Base-by-base conservation (phyloP, 352 stramenopile genomes). In the Stephanocyclus meneghinianus region DNA sequence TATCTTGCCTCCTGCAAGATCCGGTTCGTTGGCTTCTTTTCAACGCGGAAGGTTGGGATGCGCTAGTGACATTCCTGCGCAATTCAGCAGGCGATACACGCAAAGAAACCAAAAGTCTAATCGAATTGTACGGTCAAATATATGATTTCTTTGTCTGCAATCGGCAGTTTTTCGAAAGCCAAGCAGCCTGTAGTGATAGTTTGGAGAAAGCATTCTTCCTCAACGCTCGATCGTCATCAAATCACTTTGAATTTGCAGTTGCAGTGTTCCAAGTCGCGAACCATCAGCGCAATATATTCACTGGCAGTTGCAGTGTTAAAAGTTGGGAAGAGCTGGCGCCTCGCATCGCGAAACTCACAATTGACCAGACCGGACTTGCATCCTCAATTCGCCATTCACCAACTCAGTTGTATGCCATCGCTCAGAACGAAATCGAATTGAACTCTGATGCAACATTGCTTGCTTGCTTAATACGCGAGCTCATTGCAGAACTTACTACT, bases 221-320 rank as follows among this genome's bases (percentile, higher is more conserved):
- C 8, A 62, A 11, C 13, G 50, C 73, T 29, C 29, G 32, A 6
- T 35, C 16, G 16, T 63, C 66, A 37, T 10, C 2, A 5, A 62
- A 69, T 26, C 44, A 45, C 18, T 37, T 30, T 37, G 0, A 65
- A 29, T 61, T 81, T 56, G 68, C 66, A 13, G 18, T 69, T 30
- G 26, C 56, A 7, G 55, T 48, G 13, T 76, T 81, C n/a, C 15
- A 76, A 68, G 50, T 81, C 57, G 60, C 74, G n/a, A 66, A 64
- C 40, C 7, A 59, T 10, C 2, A 26, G 3, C n/a, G 3, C 4
- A 11, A 59, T 30, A 59, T 55, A 21, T 57, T 61, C 47, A 29
- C 53, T 56, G 29, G 68, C 66, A 18, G 11, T 73, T 30, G 16
- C 56, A 0, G 42, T 51, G 18, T 73, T 81, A n/a, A 9, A 81